These are phyloP conservation scores for Acer negundo DNA, from an alignment of 345 rosid genomes.

Conservation along the genomic window DNA sequence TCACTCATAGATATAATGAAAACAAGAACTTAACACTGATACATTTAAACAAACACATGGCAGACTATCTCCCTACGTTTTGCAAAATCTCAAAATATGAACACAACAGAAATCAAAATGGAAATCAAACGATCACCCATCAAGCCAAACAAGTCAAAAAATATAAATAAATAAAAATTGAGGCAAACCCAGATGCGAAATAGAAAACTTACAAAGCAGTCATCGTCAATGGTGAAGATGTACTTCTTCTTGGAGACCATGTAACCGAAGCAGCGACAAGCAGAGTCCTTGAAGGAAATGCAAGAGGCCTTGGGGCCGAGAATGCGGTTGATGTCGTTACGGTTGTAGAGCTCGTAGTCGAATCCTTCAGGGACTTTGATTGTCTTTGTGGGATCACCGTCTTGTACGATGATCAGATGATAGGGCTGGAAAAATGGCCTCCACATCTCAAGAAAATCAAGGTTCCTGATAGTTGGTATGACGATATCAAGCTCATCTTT, in stretches of 20 bases:
- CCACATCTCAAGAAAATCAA: constrained; percentile 98
- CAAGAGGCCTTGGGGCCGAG: constrained; percentile 95
- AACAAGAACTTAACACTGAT: too few species aligned
- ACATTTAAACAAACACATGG: too few species aligned
- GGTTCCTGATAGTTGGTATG: constrained; percentile 90
- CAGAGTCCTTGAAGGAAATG: constrained; percentile 95
- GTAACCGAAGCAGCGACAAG: constrained; percentile 96
- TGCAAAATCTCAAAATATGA: background rate
- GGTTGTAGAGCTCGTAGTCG: constrained; percentile 89
- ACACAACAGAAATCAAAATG: background rate
- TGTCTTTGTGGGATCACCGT: constrained; percentile 88
- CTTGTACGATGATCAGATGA: constrained; percentile 94
- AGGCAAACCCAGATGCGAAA: constrained; percentile 16
- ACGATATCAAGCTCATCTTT: constrained; percentile 93
- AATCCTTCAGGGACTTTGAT: constrained; percentile 86
- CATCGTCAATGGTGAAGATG: constrained; percentile 94
- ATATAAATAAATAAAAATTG: too few species aligned
- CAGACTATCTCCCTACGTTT: too few species aligned
- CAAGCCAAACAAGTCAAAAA: too few species aligned
- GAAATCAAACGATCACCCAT: constrained; percentile 17
- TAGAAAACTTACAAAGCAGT: constrained; percentile 77
- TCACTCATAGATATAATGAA: too few species aligned
- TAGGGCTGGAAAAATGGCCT: constrained; percentile 94
- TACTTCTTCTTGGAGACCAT: constrained; percentile 99
- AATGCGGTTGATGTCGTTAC: constrained; percentile 84